Evolutionary conservation across 2,329 filamentous ascomycete genomes (phyloP), one percentile per base, ranked within the genome.

Genomic region (Penicillium sp.): DNA sequence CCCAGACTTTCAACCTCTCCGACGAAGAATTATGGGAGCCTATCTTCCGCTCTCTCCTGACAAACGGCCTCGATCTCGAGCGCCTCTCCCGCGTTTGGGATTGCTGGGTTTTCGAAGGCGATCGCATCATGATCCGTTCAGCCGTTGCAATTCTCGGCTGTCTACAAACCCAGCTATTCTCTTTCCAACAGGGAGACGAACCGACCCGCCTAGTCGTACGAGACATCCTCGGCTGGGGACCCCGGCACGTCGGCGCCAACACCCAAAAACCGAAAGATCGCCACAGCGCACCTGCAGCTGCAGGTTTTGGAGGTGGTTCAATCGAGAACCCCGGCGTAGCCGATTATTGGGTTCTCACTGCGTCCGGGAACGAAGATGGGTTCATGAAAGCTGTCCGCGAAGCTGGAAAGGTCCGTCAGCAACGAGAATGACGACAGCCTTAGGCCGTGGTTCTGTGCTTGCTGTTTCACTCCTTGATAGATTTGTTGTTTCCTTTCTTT

Each of bases 21-120:
- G 69, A 76, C 32, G 72, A 76, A 51, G 77, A 77, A 70, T 76
- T 76, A 57, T 77, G 83, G 59, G 77, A 80, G 42, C 77, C 79
- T 4, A 80, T 84, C 68, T 80, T 84, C 64, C 76, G 77, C 50
- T 79, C 75, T 4, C 69, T 85, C 14, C 80, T 84, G 59, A 76
- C 75, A 14, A 79, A 79, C 48, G 76, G 79, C 1, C 72, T 83
- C 1, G 76, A 78, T 40, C 67, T 83, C 9, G 82, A 84, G 54
- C 75, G 79, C 32, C 75, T 81, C 10, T 79, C 78, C 45, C 74
- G 84, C 3, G 72, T 86, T 18, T 85, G 83, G 82, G 84, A 87
- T 62, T 79, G 85, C 48, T 84, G 81, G 69, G 79, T 81, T 2
- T 83, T 87, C 53, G 84, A 87, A 66, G 82, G 82, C 29, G 84